phyloP scores from a whole-genome alignment of 306 rosid species.

The Vachellia pachyceras region DNA sequence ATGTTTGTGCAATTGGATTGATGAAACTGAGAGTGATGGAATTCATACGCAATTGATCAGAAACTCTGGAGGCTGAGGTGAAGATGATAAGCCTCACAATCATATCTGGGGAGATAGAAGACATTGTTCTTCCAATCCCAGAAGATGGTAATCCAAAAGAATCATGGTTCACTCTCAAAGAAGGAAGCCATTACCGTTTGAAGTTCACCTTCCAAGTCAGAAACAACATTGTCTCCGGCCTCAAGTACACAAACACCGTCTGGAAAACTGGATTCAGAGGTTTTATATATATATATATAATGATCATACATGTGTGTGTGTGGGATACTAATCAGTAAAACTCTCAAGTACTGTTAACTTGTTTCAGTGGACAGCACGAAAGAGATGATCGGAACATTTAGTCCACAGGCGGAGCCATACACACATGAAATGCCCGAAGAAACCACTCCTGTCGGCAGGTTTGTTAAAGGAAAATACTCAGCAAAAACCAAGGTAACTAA shows the following conservation, averaged over 20 bases:
- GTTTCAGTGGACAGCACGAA: constrained; percentile 62
- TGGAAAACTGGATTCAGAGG: constrained; percentile 88
- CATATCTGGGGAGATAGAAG: neutral
- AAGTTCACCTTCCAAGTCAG: constrained; percentile 66
- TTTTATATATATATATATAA: neutral
- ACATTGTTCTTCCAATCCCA: neutral
- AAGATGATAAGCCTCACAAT: neutral
- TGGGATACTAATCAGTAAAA: too few species aligned
- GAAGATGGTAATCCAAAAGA: neutral
- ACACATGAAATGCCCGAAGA: constrained; percentile 82
- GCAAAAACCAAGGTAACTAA: constrained; percentile 85
- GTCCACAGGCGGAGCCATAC: constrained; percentile 84
- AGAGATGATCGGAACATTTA: constrained; percentile 55
- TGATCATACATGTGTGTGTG: too few species aligned
- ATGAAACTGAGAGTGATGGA: neutral
- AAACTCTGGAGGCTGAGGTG: neutral
- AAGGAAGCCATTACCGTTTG: constrained; percentile 66
- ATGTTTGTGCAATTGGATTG: too few species aligned
- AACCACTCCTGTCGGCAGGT: constrained; percentile 84
- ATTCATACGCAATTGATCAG: neutral
- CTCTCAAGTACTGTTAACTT: too few species aligned
- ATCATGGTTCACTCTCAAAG: constrained; percentile 46
- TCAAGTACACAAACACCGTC: constrained; percentile 73
- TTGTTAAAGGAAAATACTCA: constrained; percentile 83
- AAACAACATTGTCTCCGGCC: constrained; percentile 82